phyloP scores from a whole-genome alignment of 2,329 filamentous ascomycete genomes.

The Shiraia sp. region DNA sequence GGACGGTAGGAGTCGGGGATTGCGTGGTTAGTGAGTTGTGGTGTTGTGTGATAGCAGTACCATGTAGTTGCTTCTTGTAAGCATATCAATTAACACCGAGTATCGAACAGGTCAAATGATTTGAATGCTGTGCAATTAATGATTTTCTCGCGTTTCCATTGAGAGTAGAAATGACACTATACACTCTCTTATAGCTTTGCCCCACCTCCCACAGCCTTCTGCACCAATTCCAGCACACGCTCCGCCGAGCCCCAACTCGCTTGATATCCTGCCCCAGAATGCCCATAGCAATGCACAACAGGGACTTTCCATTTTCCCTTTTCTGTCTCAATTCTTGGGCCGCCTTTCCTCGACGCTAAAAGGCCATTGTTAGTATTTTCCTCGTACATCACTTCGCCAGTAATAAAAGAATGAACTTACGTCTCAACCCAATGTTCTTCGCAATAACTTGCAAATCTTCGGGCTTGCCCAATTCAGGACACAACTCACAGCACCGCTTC shows the following conservation, averaged over 20 bases:
- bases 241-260: slow-evolving; percentile 51
- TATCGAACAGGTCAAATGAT: too few relatives aligned
- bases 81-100: too few relatives aligned
- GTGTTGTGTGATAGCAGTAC: too few relatives aligned
- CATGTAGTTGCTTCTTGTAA: too few relatives aligned
- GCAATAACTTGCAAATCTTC: slow-evolving; percentile 75
- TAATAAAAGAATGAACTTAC: slow-evolving; percentile 21
- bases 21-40: too few relatives aligned
- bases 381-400: neutral
- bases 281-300: slow-evolving; percentile 78
- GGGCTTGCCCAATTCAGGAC: slow-evolving; percentile 68
- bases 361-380: neutral
- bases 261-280: slow-evolving; percentile 76
- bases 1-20: too few relatives aligned
- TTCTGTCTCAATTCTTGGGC: slow-evolving; percentile 72
- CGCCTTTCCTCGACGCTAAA: slow-evolving; percentile 66
- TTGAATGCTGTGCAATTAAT: too few relatives aligned
- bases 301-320: slow-evolving; percentile 60
- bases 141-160: too few relatives aligned
- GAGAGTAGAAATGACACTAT: too few relatives aligned
- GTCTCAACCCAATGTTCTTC: slow-evolving; percentile 81
- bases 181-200: slow-evolving; percentile 36
- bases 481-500: slow-evolving; percentile 69
- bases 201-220: slow-evolving; percentile 24
- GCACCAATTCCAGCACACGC: slow-evolving; percentile 47